Evolutionary conservation across 352 stramenopile species (phyloP), one percentile per base, ranked within the genome.

Genomic region (Halophytophthora batemanensis): DNA sequence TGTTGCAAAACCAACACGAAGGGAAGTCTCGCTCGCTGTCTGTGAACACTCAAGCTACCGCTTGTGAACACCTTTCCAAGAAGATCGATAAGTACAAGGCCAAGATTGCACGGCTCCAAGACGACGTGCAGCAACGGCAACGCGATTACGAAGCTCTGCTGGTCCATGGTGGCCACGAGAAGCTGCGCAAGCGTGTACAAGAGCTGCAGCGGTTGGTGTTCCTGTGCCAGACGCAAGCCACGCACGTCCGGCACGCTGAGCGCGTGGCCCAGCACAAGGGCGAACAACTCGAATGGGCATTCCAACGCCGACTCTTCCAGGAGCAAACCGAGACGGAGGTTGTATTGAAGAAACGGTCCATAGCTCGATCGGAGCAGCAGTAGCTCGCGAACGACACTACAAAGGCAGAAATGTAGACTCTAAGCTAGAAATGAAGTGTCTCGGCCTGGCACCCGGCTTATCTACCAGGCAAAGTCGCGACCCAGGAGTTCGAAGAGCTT

Each of bases 141-240:
- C 45, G 35, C 6, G 59, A 82, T 31, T 85, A 74, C 55, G 66
- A 86, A 17, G 35, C 36, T 14, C 61, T 87, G 19, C 43, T 79
- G 3, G 45, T 59, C 14, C 51, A 50, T n/a, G 69, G 69, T 10
- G 54, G 71, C n/a, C 59, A 86, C 39, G 72, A 90, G n/a, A 37
- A 21, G 33, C 55, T 86, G n/a, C 62, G 74, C 13, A 67, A 64
- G 15, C 72, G 76, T 2, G 66, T 81, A 2, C 77, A 86, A 19
- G 79, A 90, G 56, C 68, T 90, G 23, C 79, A 87, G 53, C 77
- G 86, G 22, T 45, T 86, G 15, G 59, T 87, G 31, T 90, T 87
- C 52, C 44, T 87, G 11, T 90, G 74, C 46, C 66, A 87, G 25
- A 58, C 50, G 12, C 76, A 86, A 54, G 55, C 67, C 42, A 73